Base-by-base conservation (phyloP, 148 eudicot genomes). In the Tetragonia tetragonoides region DNA sequence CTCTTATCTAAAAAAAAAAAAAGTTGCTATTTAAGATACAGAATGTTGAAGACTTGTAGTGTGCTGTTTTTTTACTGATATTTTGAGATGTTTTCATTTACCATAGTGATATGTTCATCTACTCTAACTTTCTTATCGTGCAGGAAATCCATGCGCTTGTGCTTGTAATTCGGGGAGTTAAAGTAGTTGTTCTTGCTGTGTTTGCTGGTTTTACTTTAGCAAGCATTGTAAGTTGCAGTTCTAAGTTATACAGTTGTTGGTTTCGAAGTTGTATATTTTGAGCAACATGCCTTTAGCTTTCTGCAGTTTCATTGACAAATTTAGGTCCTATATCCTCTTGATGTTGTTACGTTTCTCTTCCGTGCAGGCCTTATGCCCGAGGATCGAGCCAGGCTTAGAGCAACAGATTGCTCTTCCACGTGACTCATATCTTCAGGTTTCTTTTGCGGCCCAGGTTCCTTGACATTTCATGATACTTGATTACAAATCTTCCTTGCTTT, bases 341-440 rank as follows among this genome's bases (percentile, higher is more conserved):
- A 39, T 24, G 56, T 81, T 51, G 77, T 4, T 24, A 7, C 60
- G 16, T 8, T 66, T 72, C 53, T 63, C 56, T 69, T 67, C 53
- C 69, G n/a, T 74, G 75, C 39, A 89, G 92, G 87, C 87, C 14
- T 79, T 89, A 69, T 85, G 88, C 70, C 85, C 89, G 24, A 85
- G 92, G 78, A 82, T 87, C 75, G 86, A 87, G 79, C 83, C 92
- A 82, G 92, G 92, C 60, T 80, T 89, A 73, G 88, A 85, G 78
- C 92, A 89, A 73, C 88, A 89, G 78, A 73, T 89, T 80, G 92
- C 90, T 82, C 89, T 89, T 82, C 92, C 92, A 24, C 81, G 92
- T 82, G 90, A 89, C 72, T 89, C 92, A 16, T 89, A 89, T 82
- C 92, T 89, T 72, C 92, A 89, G 92, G 92, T 89, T 74, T 71